Percentiles rank a stretch among this genome's conserved stretches.
phyloP scores from a whole-genome alignment of 768 basidiomycete species.

The Stropharia rugosoannulata region DNA sequence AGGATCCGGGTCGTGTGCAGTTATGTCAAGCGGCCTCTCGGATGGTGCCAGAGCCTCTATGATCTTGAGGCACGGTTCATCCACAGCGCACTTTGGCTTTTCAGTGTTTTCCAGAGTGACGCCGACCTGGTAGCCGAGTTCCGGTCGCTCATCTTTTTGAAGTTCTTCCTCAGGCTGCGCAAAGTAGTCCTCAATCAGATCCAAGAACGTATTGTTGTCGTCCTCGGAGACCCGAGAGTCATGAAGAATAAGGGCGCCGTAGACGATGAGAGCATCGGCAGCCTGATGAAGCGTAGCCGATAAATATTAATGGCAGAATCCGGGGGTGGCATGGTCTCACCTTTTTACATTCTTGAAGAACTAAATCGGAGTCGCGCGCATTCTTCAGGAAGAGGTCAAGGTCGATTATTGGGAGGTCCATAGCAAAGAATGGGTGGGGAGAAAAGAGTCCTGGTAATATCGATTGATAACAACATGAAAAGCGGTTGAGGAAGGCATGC shows the following conservation, averaged over 20 bases:
- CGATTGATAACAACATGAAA: background rate
- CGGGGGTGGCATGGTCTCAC: conserved; percentile 29
- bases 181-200: conserved; percentile 94
- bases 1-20: conserved; percentile 80
- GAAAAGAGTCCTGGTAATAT: background rate
- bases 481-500: conserved; percentile 6
- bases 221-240: conserved; percentile 84
- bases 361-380: conserved; percentile 41
- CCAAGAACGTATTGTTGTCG: conserved; percentile 81
- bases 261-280: conserved; percentile 77
- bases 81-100: conserved; percentile 81
- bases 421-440: conserved; percentile 25
- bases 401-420: conserved; percentile 72
- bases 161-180: conserved; percentile 62
- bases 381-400: conserved; percentile 67
- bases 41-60: conserved; percentile 74
- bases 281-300: conserved; percentile 42
- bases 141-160: conserved; percentile 77
- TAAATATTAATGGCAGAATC: background rate
- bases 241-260: conserved; percentile 83
- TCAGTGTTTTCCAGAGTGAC: conserved; percentile 97
- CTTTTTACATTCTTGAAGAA: conserved; percentile 65
- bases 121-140: conserved; percentile 89
- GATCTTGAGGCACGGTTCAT: conserved; percentile 79
- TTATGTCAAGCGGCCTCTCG: conserved; percentile 85